Percentiles rank a stretch among this genome's conserved stretches.
Evolutionary conservation across 768 basidiomycete genomes (phyloP).

Genomic region (Trametes meyenii): DNA sequence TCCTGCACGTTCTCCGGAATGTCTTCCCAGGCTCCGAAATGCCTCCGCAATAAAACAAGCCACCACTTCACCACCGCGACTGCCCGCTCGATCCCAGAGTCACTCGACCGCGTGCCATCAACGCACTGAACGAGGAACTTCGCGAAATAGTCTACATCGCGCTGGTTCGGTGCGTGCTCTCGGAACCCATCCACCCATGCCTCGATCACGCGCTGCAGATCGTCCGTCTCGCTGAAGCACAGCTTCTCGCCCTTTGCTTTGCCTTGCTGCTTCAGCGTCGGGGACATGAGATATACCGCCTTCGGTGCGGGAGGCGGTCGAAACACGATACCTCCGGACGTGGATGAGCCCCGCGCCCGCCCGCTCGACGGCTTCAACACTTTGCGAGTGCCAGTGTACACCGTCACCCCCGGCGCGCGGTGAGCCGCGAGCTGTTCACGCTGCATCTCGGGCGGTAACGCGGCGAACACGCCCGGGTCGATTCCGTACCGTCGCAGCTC

Average conservation of each 20-base stretch:
- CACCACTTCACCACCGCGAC: slow-evolving; percentile 81
- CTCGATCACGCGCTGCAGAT: slow-evolving; percentile 73
- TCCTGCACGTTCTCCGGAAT: slow-evolving; percentile 28
- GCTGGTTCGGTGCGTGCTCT: slow-evolving; percentile 64
- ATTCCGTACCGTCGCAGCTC: slow-evolving; percentile 69
- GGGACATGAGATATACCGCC: slow-evolving; percentile 52
- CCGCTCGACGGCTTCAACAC: slow-evolving; percentile 51
- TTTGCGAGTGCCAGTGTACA: slow-evolving; percentile 39
- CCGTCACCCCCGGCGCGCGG: slow-evolving; percentile 36
- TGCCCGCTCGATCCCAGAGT: slow-evolving; percentile 71
- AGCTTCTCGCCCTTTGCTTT: slow-evolving; percentile 55
- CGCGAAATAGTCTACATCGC: slow-evolving; percentile 75
- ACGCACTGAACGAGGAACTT: slow-evolving; percentile 73
- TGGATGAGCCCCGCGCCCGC: slow-evolving; percentile 10
- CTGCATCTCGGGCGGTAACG: slow-evolving; percentile 67
- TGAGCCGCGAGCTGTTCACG: slow-evolving; percentile 72
- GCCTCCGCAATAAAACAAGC: slow-evolving; percentile 66
- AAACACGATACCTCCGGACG: slow-evolving; percentile 42
- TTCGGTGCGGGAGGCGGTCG: slow-evolving; percentile 54
- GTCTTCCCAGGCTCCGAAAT: slow-evolving; percentile 62
- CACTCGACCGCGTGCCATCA: slow-evolving; percentile 54
- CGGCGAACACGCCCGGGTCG: slow-evolving; percentile 70
- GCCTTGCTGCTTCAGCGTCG: slow-evolving; percentile 59
- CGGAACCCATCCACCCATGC: slow-evolving; percentile 73
- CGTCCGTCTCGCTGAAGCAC: slow-evolving; percentile 63